Evolutionary conservation across 1,284 basidiomycete genomes (phyloP).

Genomic region (Papiliotrema nemorosa): DNA sequence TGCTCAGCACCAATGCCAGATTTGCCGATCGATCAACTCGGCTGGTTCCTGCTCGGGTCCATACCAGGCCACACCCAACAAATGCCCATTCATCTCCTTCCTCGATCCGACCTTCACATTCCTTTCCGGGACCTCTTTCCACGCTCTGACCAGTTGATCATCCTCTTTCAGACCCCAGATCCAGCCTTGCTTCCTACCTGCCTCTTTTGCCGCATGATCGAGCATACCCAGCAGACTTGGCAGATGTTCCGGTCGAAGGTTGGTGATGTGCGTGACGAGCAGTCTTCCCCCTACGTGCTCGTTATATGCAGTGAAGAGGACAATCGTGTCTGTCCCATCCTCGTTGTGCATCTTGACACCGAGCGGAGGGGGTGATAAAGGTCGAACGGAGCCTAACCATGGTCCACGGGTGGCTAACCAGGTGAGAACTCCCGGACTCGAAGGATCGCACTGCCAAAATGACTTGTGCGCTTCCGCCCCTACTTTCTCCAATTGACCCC

Average conservation of each 20-base stretch:
- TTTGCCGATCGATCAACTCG: conserved; percentile 20
- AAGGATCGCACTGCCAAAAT: conserved; percentile 14
- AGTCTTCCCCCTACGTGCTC: conserved; percentile 12
- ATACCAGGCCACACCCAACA: conserved; percentile 32
- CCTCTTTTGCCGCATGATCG: conserved; percentile 13
- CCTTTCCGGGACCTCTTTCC: conserved; percentile 9
- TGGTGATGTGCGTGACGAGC: conserved; percentile 17
- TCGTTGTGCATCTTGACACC: neutral
- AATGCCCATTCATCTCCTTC: conserved; percentile 20
- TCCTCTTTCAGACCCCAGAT: conserved; percentile 19
- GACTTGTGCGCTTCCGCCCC: neutral
- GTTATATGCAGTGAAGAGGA: conserved; percentile 19
- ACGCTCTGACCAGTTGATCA: conserved; percentile 15
- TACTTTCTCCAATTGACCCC: neutral
- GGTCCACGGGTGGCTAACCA: conserved; percentile 12
- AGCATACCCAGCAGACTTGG: conserved; percentile 16
- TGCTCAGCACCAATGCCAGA: conserved; percentile 27
- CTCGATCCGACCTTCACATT: conserved; percentile 9
- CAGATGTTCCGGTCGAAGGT: conserved; percentile 16
- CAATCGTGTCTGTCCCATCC: conserved; percentile 15
- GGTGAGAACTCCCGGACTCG: conserved; percentile 10
- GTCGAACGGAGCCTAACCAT: neutral
- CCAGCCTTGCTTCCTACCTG: conserved; percentile 17
- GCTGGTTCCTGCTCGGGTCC: conserved; percentile 13
- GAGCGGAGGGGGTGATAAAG: neutral